Evolutionary conservation across 129 eudicot genomes (phyloP).

Genomic region (Lactuca sativa): DNA sequence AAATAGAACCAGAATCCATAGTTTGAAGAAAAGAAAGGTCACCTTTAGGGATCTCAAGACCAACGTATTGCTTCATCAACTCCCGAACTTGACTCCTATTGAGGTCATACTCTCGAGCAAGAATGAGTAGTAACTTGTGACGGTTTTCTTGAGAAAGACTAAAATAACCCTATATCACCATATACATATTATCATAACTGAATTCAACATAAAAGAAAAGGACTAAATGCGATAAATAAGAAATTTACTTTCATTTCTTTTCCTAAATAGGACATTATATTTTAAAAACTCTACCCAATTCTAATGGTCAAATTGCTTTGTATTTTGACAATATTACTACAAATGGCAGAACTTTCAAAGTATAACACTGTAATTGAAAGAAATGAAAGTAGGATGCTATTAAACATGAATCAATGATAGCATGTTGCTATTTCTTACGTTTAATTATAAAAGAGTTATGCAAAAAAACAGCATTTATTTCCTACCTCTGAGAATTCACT

Average conservation of each 20-base stretch:
- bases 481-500: slow-evolving; percentile 75
- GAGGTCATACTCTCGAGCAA: slow-evolving; percentile 83
- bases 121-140: slow-evolving; percentile 51
- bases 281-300: neutral
- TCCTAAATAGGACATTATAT: neutral
- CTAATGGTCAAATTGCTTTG: neutral
- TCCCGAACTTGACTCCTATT: slow-evolving; percentile 78
- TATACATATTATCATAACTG: slow-evolving; percentile 15
- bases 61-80: slow-evolving; percentile 84
- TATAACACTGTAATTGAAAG: neutral
- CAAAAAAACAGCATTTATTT: neutral
- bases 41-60: slow-evolving; percentile 75
- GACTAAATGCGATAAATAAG: neutral
- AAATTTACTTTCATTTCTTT: too few relatives aligned
- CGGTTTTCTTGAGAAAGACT: slow-evolving; percentile 63
- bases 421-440: neutral
- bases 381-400: neutral
- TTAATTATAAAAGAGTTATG: neutral
- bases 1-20: neutral
- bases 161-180: slow-evolving; percentile 64
- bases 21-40: slow-evolving; percentile 28
- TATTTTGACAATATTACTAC: neutral
- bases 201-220: slow-evolving; percentile 8
- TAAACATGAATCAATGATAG: neutral
- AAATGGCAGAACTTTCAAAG: neutral